Percentiles rank a stretch among this genome's conserved stretches.
Conservation (phyloP, 306 rosid genomes). For the Medicago lupulina region DNA sequence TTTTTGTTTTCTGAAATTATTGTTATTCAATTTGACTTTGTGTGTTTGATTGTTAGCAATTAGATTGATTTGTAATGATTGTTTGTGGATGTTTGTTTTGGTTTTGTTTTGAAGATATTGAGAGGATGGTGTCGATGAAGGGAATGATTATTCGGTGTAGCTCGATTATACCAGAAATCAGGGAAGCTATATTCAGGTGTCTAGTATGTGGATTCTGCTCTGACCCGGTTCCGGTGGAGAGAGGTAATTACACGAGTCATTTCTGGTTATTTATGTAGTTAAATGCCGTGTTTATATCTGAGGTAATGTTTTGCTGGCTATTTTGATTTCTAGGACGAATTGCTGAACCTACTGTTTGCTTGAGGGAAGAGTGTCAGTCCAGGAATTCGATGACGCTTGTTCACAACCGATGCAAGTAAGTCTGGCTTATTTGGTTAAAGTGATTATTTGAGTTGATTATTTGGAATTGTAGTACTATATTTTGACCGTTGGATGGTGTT, state of each 20-base stretch:
- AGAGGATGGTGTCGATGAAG: slow-evolving; percentile 92
- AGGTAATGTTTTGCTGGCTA: slow-evolving; percentile 23
- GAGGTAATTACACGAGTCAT: slow-evolving; percentile 56
- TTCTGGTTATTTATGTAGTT: neutral
- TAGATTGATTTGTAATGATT: slow-evolving; percentile 31
- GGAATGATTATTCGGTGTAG: slow-evolving; percentile 94
- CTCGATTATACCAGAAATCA: slow-evolving; percentile 88
- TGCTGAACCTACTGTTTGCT: slow-evolving; percentile 72
- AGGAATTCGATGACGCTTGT: slow-evolving; percentile 88
- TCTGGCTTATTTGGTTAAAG: neutral
- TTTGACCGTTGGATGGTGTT: neutral
- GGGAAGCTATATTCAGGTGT: slow-evolving; percentile 97
- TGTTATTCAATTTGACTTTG: neutral
- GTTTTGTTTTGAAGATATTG: slow-evolving; percentile 61
- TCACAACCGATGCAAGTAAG: slow-evolving; percentile 95
- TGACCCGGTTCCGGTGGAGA: slow-evolving; percentile 81
- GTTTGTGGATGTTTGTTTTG: neutral
- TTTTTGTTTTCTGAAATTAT: slow-evolving; percentile 1
- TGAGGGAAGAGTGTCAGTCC: slow-evolving; percentile 94
- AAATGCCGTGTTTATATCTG: slow-evolving; percentile 4
- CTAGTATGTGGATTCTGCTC: slow-evolving; percentile 87
- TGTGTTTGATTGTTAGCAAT: neutral
- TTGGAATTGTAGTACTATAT: neutral
- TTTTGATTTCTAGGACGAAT: slow-evolving; percentile 64
- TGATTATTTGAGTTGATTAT: neutral